Evolutionary conservation across 495 filamentous ascomycete genomes (phyloP), one percentile per base, ranked within the genome.

Genomic region (Trichoderma erinaceum): DNA sequence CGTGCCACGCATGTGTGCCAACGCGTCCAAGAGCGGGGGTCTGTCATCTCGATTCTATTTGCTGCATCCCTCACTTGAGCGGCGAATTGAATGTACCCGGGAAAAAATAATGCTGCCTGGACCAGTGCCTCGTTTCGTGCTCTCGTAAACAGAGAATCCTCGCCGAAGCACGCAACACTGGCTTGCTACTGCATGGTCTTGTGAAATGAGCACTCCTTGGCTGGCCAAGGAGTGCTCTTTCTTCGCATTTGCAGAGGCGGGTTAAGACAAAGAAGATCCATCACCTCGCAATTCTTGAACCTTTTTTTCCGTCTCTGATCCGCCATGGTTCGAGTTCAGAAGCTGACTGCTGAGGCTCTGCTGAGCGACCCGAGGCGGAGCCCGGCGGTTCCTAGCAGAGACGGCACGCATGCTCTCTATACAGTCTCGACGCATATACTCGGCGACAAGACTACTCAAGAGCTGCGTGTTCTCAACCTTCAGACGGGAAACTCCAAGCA

Each of bases 321-420:
- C 56, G 27, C 27, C 56, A 61, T 61, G 56, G 56, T 61, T 61
- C 56, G 23, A 21, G 56, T 61, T 48, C 65, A 70, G 38, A 66
- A 71, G 32, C 67, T 74, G 21, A 73, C 74, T 1, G 70, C 73
- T 25, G 71, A 74, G 66, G 66, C 44, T 2, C 63, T 75, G 13
- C 41, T 71, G 48, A 69, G 63, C 16, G 70, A 67, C 23, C 73
- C 72, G 43, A 63, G 68, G 13, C 58, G 72, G 12, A 50, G 68
- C 23, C 41, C 68, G 6, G 67, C 72, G 4, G 35, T 69, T 8
- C 74, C 76, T 16, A 76, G 72, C 63, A 65, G 68, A 23, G 73
- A 75, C 41, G 76, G 73, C 41, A 74, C 71, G 0, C 41, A 69
- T 12, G 71, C 56, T 16, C 68, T 78, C 38, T 78, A 71, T 67